Base-by-base conservation (phyloP, 2,329 filamentous ascomycete genomes). In the Bipolaris bicolor region DNA sequence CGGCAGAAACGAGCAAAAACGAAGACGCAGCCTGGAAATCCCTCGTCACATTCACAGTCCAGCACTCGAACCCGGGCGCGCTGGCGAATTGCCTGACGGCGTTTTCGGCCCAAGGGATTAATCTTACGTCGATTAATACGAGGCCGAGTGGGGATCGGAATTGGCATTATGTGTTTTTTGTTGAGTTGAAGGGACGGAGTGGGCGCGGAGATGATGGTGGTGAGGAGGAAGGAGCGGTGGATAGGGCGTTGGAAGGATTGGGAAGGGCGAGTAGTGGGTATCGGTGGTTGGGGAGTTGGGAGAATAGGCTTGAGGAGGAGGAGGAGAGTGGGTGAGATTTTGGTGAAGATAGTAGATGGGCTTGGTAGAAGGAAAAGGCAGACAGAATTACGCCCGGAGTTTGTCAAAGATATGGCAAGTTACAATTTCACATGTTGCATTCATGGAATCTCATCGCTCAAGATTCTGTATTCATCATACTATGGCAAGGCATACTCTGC, bases 161-260 rank as follows among this genome's bases (percentile, higher is more conserved):
- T 18, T 98, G 96, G 86, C 88, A 96, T 74, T 98, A 98, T 78
- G 85, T 97, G 36, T 97, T 98, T 79, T 93, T 98, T 72, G 88
- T 97, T 29, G 94, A 98, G 80, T 92, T 96, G 68, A 85, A 90
- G 73, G 89, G 90, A 1, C 83, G 86, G 73, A 79, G 86, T 73
- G 78, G 78, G 81, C 24, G n/a, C 2, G 43, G 41, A 10, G 7
- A 1, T 9, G 15, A 91, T 11, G 86, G 86, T 0, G 63, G 49
- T 66, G 80, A 81, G 2, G 81, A 86, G n/a, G n/a, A n/a, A n/a
- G 36, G 82, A 2, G 84, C 82, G 3, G 80, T 81, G 59, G 82
- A 84, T 57, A 77, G 77, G 20, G 89, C 87, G 24, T 75, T 93
- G 71, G 79, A 78, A 49, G 83, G 84, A 62, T 80, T 92, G 63